These are phyloP conservation scores for Aspergillus sp. DNA, from an alignment of 2,329 filamentous ascomycete species.

Conservation along the genomic window DNA sequence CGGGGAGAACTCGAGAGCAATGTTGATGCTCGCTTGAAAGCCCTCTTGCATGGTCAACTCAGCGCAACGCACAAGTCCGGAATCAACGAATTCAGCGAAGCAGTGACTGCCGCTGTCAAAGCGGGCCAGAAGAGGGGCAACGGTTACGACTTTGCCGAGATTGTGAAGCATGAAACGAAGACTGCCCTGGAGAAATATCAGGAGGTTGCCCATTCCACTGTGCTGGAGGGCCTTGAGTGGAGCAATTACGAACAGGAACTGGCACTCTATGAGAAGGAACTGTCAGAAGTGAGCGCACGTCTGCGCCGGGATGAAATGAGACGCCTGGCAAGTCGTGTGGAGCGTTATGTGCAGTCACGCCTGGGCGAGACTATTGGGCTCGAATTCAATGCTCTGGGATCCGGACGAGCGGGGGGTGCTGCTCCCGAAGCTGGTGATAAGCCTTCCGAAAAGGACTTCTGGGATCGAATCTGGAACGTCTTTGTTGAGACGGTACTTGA, in stretches of 20 bases:
- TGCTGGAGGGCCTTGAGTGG: slow-evolving; percentile 76
- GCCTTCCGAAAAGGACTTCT: slow-evolving; percentile 73
- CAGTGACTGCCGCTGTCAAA: slow-evolving; percentile 81
- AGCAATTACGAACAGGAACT: slow-evolving; percentile 77
- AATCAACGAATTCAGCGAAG: slow-evolving; percentile 74
- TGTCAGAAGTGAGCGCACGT: slow-evolving; percentile 77
- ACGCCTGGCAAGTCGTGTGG: slow-evolving; percentile 77
- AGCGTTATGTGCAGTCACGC: slow-evolving; percentile 85
- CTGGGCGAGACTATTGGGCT: slow-evolving; percentile 80
- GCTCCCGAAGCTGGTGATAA: slow-evolving; percentile 72
- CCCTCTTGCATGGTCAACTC: slow-evolving; percentile 81
- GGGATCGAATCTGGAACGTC: slow-evolving; percentile 88
- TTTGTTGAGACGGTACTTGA: slow-evolving; percentile 77
- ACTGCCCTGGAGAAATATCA: slow-evolving; percentile 68
- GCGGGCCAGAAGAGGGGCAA: slow-evolving; percentile 84
- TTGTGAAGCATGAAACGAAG: slow-evolving; percentile 75
- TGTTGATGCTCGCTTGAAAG: slow-evolving; percentile 79
- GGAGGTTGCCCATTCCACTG: slow-evolving; percentile 62
- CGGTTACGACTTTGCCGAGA: slow-evolving; percentile 89
- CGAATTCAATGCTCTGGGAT: slow-evolving; percentile 93
- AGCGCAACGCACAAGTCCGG: slow-evolving; percentile 82
- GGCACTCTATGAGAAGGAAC: slow-evolving; percentile 74
- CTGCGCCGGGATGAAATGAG: slow-evolving; percentile 95
- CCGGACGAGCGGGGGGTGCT: slow-evolving; percentile 71
- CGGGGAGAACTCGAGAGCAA: slow-evolving; percentile 75